Base-by-base conservation (phyloP, 2,329 filamentous ascomycete genomes). In the Colletotrichum tofieldiae region DNA sequence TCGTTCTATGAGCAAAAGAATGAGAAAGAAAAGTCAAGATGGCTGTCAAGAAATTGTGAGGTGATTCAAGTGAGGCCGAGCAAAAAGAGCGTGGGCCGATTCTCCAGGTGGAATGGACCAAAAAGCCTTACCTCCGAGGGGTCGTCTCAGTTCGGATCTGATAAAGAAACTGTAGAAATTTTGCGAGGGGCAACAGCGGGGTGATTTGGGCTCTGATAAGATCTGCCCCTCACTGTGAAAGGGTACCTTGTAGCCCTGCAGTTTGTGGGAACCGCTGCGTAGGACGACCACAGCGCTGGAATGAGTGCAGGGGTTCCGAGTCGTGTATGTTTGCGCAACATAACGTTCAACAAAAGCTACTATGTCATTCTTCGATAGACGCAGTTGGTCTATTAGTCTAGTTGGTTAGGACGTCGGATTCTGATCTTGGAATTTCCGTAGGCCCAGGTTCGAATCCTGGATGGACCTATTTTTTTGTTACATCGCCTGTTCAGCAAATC, bases 361-460 rank as follows among this genome's bases (percentile, higher is more conserved):
- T 26, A 1, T 1, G 23, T 26, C 23, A 26, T 26, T 26, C 1
- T 26, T 26, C 23, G 23, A 26, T 26, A 37, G 39, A 4, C 26
- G 5, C 1, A 0, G 4, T 8, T 2, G 70, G 70, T 72, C 70
- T 72, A 72, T 72, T 72, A 72, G 70, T 72, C 70, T 70, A 72
- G 70, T 72, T 72, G 70, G 70, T 72, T 72, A 72, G 70, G 70
- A 72, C 66, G 70, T 72, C 70, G 70, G 70, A 72, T 72, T 72
- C 70, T 72, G 70, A 72, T 41, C 1, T 12, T 18, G 59, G 45
- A 60, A n/a, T 0, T 72, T 72, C 70, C 70, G 70, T 72, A 72
- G 16, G 70, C 70, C 70, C 70, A 72, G 70, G 70, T 72, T 72
- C 70, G 70, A 72, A 69, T 72, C 70, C 66, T 72, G 70, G 70